Evolutionary conservation across 345 rosid genomes (phyloP).

Genomic region (Lepidium sativum): DNA sequence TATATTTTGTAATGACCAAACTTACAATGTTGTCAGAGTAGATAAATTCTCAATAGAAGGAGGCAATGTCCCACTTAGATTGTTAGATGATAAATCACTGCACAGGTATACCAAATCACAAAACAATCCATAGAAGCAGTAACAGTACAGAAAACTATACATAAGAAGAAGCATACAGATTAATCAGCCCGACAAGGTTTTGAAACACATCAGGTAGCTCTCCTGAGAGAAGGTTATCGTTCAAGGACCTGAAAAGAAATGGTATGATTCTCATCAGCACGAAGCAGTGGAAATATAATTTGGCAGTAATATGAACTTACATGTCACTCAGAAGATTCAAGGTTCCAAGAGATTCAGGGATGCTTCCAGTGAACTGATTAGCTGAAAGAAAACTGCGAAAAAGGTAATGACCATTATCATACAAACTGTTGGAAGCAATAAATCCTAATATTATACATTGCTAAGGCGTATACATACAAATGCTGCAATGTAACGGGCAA

Average conservation of each 20-base stretch:
- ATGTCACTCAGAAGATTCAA: slow-evolving; percentile 54
- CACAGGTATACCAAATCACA: slow-evolving; percentile 22
- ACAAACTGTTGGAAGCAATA: slow-evolving; percentile 1
- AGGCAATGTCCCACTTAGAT: slow-evolving; percentile 77
- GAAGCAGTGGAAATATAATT: not conserved
- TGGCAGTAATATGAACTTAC: slow-evolving; percentile 49
- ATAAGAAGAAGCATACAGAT: slow-evolving; percentile 53
- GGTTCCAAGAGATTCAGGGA: slow-evolving; percentile 70
- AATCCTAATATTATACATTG: not conserved
- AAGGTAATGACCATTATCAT: slow-evolving; percentile 33
- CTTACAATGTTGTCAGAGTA: slow-evolving; percentile 74
- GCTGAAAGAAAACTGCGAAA: slow-evolving; percentile 82
- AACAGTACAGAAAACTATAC: not conserved
- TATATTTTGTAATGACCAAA: not conserved
- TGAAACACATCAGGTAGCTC: slow-evolving; percentile 83
- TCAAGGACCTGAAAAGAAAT: slow-evolving; percentile 63
- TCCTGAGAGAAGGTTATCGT: slow-evolving; percentile 66
- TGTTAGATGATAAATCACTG: slow-evolving; percentile 85
- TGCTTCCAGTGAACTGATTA: slow-evolving; percentile 85
- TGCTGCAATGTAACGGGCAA: slow-evolving; percentile 70
- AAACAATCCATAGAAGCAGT: not conserved
- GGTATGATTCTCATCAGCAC: not conserved
- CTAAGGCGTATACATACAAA: slow-evolving; percentile 19
- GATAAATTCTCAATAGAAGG: slow-evolving; percentile 55
- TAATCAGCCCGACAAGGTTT: slow-evolving; percentile 55